Evolutionary conservation across 1,139 yeast species (phyloP).

Genomic region (Fermentozyma sake): DNA sequence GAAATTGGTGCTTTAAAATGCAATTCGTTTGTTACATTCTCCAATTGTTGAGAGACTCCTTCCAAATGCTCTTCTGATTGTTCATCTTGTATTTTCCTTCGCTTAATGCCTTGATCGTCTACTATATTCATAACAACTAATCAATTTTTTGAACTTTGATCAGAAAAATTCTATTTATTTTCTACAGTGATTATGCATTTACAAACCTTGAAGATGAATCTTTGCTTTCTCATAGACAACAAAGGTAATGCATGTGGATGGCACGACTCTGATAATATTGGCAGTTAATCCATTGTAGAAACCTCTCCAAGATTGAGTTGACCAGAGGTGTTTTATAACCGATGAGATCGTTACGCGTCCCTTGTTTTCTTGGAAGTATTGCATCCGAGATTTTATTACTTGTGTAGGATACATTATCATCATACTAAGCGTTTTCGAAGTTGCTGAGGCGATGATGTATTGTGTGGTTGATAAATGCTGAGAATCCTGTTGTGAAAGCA

Average conservation of each 20-base stretch:
- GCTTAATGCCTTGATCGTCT: too few species aligned
- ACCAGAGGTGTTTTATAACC: conserved; percentile 27
- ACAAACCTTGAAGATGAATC: conserved; percentile 5
- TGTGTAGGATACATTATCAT: conserved; percentile 79
- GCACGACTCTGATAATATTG: conserved; percentile 59
- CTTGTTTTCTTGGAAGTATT: conserved; percentile 36
- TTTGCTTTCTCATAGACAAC: conserved; percentile 54
- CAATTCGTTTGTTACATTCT: too few species aligned
- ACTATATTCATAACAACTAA: too few species aligned
- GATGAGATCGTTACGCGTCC: conserved; percentile 14
- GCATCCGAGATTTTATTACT: conserved; percentile 74
- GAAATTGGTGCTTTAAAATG: too few species aligned
- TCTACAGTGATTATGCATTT: too few species aligned
- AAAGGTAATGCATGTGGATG: conserved; percentile 72
- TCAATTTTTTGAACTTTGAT: too few species aligned
- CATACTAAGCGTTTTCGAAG: conserved; percentile 68
- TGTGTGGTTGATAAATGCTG: conserved; percentile 45
- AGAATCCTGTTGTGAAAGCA: conserved; percentile 7
- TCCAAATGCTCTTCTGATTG: too few species aligned
- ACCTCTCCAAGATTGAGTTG: conserved; percentile 49
- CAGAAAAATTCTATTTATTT: too few species aligned
- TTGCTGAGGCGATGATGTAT: conserved; percentile 60
- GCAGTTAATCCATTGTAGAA: conserved; percentile 75
- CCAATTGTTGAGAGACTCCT: too few species aligned
- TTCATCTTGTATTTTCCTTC: too few species aligned